Conservation (phyloP, 305 asterid species). For the Fraxinus greggii region DNA sequence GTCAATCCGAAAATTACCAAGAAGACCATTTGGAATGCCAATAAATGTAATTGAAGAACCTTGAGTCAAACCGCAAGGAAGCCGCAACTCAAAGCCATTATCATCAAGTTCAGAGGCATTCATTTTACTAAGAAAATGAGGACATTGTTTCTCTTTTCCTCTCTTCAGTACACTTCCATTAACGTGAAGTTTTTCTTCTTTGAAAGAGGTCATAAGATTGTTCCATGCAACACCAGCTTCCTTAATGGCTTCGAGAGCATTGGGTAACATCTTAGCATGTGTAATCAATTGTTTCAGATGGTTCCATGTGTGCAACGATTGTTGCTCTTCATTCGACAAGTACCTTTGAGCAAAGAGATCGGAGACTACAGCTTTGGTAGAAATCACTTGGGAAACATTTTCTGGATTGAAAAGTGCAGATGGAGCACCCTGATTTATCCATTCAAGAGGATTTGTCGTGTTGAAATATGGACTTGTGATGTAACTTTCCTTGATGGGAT, state of each 20-base stretch:
- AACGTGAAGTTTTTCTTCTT: constrained; percentile 54
- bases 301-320: constrained; percentile 68
- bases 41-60: constrained; percentile 90
- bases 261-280: constrained; percentile 69
- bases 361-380: constrained; percentile 48
- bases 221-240: constrained; percentile 87
- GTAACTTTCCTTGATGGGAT: constrained; percentile 61
- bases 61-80: constrained; percentile 97
- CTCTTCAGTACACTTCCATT: constrained; percentile 62
- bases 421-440: constrained; percentile 57
- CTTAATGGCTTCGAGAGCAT: constrained; percentile 78
- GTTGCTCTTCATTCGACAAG: constrained; percentile 56
- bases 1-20: constrained; percentile 85
- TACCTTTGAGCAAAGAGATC: constrained; percentile 54
- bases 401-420: constrained; percentile 55
- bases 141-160: constrained; percentile 92
- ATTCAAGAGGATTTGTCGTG: constrained; percentile 66
- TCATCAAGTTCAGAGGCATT: constrained; percentile 67
- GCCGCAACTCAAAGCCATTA: constrained; percentile 60
- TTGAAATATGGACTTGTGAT: constrained; percentile 39
- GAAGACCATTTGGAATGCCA: constrained; percentile 92
- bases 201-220: constrained; percentile 64
- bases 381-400: constrained; percentile 51
- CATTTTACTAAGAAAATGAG: constrained; percentile 85
- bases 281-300: constrained; percentile 54